Evolutionary conservation across 1,139 yeast genomes (phyloP).

Genomic region (Yamadazyma siamensis): DNA sequence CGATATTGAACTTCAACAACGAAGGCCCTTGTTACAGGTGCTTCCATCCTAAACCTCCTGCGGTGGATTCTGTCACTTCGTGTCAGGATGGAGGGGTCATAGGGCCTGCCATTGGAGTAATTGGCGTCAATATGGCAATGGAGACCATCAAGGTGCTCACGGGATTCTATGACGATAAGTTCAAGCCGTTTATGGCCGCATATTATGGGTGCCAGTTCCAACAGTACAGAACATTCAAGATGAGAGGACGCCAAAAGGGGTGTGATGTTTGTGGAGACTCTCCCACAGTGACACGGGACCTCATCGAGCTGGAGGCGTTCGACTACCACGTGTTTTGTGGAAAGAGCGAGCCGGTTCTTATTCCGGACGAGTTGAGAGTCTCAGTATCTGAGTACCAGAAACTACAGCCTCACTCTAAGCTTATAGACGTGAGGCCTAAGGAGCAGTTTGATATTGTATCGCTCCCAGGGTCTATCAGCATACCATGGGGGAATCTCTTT

Average conservation of each 20-base stretch:
- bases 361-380: constrained; percentile 43
- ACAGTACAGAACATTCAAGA: constrained; percentile 66
- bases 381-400: constrained; percentile 40
- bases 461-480: constrained; percentile 57
- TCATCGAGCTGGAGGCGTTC: constrained; percentile 44
- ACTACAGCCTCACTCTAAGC: constrained; percentile 16
- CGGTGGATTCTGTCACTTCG: constrained; percentile 75
- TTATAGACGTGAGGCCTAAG: constrained; percentile 79
- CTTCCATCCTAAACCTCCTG: constrained; percentile 87
- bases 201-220: constrained; percentile 78
- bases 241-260: constrained; percentile 61
- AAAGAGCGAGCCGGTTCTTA: constrained; percentile 37
- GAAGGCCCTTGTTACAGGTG: constrained; percentile 94
- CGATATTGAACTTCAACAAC: constrained; percentile 64
- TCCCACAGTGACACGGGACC: constrained; percentile 41
- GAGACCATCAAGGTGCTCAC: constrained; percentile 78
- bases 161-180: constrained; percentile 50
- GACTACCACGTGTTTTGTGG: constrained; percentile 82
- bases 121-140: constrained; percentile 86
- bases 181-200: constrained; percentile 65
- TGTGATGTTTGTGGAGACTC: constrained; percentile 69
- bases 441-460: constrained; percentile 72
- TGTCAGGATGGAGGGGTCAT: constrained; percentile 95
- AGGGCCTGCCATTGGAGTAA: constrained; percentile 91
- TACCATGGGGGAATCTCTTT: constrained; percentile 55